Evolutionary conservation across 2,329 filamentous ascomycete species (phyloP).

Genomic region (Periconia macrospinosa): DNA sequence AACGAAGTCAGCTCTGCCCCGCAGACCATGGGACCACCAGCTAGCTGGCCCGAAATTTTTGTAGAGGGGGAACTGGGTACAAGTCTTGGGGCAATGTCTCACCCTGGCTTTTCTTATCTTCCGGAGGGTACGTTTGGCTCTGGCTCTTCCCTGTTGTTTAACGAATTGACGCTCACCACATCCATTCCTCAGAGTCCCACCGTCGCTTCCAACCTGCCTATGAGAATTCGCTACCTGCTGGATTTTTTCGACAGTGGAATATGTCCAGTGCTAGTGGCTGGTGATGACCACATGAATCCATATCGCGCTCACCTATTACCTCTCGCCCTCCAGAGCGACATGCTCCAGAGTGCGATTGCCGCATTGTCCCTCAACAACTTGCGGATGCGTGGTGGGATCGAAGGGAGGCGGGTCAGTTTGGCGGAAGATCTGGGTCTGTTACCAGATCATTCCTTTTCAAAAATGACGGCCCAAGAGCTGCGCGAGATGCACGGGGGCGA

Average conservation of each 20-base stretch:
- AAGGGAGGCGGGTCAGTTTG: slow-evolving; percentile 38
- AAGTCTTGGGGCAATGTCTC: slow-evolving; percentile 39
- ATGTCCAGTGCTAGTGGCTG: slow-evolving; percentile 87
- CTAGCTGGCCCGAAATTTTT: slow-evolving; percentile 43
- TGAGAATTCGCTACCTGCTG: slow-evolving; percentile 83
- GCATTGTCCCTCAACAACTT: slow-evolving; percentile 87
- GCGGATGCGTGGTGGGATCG: slow-evolving; percentile 76
- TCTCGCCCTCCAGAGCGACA: slow-evolving; percentile 75
- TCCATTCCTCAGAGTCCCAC: slow-evolving; percentile 49
- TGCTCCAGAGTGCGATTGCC: slow-evolving; percentile 89
- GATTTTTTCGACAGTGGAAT: slow-evolving; percentile 94
- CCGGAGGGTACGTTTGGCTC: slow-evolving; percentile 45
- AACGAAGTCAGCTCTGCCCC: slow-evolving; percentile 41
- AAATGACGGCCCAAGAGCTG: slow-evolving; percentile 40
- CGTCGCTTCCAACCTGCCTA: slow-evolving; percentile 63
- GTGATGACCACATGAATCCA: slow-evolving; percentile 81
- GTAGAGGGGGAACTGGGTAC: slow-evolving; percentile 43
- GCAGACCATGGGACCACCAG: slow-evolving; percentile 38
- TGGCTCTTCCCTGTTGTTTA: slow-evolving; percentile 41
- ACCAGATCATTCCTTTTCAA: slow-evolving; percentile 42
- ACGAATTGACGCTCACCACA: slow-evolving; percentile 44
- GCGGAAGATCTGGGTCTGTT: slow-evolving; percentile 34
- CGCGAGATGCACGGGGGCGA: slow-evolving; percentile 51
- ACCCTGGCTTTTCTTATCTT: slow-evolving; percentile 44
- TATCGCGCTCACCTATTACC: slow-evolving; percentile 81